Evolutionary conservation across 805 yeast genomes (phyloP), one percentile per base, ranked within the genome.

Genomic region (Starmerella gropengiesseri): DNA sequence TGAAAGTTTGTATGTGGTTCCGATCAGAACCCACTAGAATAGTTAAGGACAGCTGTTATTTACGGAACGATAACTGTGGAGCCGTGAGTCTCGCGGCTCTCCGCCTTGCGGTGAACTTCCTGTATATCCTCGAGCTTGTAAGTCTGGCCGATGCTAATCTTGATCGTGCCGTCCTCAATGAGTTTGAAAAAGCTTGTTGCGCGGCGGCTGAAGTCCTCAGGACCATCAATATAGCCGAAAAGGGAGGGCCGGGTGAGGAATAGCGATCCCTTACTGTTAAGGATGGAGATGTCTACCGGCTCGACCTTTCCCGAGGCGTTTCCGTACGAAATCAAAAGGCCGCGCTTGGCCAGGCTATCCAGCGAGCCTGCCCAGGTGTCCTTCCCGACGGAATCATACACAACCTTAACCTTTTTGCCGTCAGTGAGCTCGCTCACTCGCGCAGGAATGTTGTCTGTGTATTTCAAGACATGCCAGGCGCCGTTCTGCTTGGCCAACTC

Each of bases 271-370:
- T 81, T 82, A 3, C 78, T 58, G 1, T 76, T 49, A 43, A 86
- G 65, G 26, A 48, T 53, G 23, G 55, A 43, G 32, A 83, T 56
- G 1, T 63, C 21, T n/a, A 84, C 52, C 12, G 93, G 89, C 1
- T 82, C 77, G 23, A 85, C 84, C 1, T 76, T 65, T 14, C 97
- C 97, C 5, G 87, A 78, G 7, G 95, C 80, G 55, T 85, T 85
- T 46, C 97, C 97, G 55, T 66, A 85, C 23, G 81, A 71, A 23
- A 84, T 77, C 45, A 82, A 63, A 2, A 83, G 69, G 21, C 96
- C 96, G 58, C 76, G 79, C 11, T 47, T 45, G 9, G 74, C 81
- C 21, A 84, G 53, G 0, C 75, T 63, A 17, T 68, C 71, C 16
- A 83, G 51, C 0, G 94, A 77, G 7, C 67, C 63, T 32, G 80